These are phyloP conservation scores for Ceriops decandra DNA, from an alignment of 345 rosid genomes.

Conservation along the genomic window DNA sequence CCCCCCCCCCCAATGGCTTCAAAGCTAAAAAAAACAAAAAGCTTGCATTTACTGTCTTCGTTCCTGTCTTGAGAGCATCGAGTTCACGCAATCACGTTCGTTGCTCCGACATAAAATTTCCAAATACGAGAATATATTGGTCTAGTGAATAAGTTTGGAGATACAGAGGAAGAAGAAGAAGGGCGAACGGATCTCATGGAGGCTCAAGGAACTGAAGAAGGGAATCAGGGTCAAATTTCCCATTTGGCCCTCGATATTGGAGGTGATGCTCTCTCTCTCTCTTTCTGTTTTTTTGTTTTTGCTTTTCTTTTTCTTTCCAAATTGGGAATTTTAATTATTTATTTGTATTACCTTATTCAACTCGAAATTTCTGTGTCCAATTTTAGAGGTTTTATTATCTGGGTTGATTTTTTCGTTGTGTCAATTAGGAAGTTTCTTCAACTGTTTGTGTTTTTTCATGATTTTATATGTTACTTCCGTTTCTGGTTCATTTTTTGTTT, in stretches of 20 bases:
- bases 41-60: too few species aligned
- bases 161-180: neutral
- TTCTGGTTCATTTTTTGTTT: too few species aligned
- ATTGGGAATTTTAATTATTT: neutral
- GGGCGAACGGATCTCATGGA: conserved; percentile 18
- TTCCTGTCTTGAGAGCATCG: too few species aligned
- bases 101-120: too few species aligned
- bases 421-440: too few species aligned
- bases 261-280: conserved; percentile 36
- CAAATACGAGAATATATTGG: neutral
- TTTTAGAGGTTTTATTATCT: too few species aligned
- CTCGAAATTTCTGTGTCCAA: neutral
- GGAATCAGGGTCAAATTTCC: conserved; percentile 38
- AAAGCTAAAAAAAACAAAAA: neutral
- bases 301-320: neutral
- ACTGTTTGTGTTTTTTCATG: too few species aligned
- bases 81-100: too few species aligned
- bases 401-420: too few species aligned
- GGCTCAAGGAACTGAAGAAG: neutral
- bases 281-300: neutral
- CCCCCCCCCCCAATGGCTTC: neutral
- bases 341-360: neutral
- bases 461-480: too few species aligned
- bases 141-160: neutral
- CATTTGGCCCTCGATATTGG: conserved; percentile 90